Evolutionary conservation across 345 rosid genomes (phyloP).

Genomic region (Eucalyptus albens): DNA sequence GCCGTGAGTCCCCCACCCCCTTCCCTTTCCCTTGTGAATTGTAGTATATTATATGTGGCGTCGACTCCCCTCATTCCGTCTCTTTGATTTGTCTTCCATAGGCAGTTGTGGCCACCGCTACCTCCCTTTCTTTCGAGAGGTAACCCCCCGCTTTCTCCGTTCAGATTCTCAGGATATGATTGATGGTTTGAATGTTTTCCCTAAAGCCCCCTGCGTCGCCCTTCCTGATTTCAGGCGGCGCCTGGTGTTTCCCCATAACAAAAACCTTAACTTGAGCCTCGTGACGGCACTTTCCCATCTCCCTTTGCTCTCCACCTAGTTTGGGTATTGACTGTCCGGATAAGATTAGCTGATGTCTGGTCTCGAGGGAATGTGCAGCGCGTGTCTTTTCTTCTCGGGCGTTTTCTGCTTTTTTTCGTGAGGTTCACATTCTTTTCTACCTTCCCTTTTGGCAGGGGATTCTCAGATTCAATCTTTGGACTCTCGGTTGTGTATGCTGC

Average conservation of each 20-base stretch:
- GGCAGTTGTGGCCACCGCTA: slow-evolving; percentile 86
- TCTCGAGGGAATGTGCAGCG: neutral
- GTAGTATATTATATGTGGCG: neutral
- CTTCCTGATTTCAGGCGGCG: neutral
- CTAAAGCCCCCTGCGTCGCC: neutral
- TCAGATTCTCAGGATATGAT: neutral
- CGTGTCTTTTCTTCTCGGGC: neutral
- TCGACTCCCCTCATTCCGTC: neutral
- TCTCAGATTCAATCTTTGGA: slow-evolving; percentile 77
- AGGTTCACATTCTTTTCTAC: neutral
- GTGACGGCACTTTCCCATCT: neutral
- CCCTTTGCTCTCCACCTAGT: neutral
- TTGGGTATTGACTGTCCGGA: neutral
- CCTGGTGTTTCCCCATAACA: neutral
- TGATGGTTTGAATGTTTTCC: neutral
- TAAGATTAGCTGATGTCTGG: neutral
- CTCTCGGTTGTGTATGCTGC: slow-evolving; percentile 65
- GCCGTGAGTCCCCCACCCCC: slow-evolving; percentile 16
- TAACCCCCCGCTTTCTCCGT: neutral
- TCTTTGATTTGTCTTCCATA: slow-evolving; percentile 1
- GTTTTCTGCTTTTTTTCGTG: neutral
- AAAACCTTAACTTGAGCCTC: neutral
- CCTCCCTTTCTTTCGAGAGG: slow-evolving; percentile 86
- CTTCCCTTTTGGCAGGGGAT: slow-evolving; percentile 42
- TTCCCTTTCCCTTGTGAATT: neutral